A percentile compares a stretch with the other conserved stretches of the same genome.
phyloP scores from a whole-genome alignment of 257 asterid species.

The Petrea volubilis region DNA sequence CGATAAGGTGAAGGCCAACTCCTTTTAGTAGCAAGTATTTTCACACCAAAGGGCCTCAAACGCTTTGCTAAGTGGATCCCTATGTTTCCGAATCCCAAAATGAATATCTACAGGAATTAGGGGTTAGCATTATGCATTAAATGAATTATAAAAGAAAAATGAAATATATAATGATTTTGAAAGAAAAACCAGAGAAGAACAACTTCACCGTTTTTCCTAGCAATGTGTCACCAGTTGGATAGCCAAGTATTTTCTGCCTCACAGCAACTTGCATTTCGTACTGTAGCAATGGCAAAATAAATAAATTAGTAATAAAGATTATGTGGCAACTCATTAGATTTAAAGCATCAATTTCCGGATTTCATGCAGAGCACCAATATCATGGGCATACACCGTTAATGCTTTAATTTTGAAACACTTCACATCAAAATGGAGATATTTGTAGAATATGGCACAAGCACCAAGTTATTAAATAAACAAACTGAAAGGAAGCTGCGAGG shows the following conservation, averaged over 20 bases:
- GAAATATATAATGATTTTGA: no score
- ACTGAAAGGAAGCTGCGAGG: no score
- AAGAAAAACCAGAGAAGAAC: neutral
- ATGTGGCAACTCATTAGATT: neutral
- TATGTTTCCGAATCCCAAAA: conserved; percentile 86
- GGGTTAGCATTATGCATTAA: conserved; percentile 5
- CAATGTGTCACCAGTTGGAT: conserved; percentile 81
- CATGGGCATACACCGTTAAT: neutral
- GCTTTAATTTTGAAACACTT: neutral
- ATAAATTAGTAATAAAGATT: neutral
- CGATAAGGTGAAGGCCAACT: conserved; percentile 56
- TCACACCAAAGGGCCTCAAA: conserved; percentile 84
- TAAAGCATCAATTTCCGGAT: neutral
- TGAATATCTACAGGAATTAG: conserved; percentile 55
- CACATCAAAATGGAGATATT: neutral
- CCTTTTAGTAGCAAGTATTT: conserved; percentile 91
- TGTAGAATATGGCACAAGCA: neutral
- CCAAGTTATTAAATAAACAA: neutral
- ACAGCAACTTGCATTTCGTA: conserved; percentile 67
- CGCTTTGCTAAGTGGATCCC: conserved; percentile 91
- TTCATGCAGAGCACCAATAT: neutral
- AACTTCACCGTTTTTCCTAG: conserved; percentile 81
- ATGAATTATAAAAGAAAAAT: neutral
- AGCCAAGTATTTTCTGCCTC: conserved; percentile 70
- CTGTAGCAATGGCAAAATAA: conserved; percentile 40